These are phyloP conservation scores for Macroventuria anomochaeta DNA, from an alignment of 2,329 filamentous ascomycete genomes.

Conservation along the genomic window DNA sequence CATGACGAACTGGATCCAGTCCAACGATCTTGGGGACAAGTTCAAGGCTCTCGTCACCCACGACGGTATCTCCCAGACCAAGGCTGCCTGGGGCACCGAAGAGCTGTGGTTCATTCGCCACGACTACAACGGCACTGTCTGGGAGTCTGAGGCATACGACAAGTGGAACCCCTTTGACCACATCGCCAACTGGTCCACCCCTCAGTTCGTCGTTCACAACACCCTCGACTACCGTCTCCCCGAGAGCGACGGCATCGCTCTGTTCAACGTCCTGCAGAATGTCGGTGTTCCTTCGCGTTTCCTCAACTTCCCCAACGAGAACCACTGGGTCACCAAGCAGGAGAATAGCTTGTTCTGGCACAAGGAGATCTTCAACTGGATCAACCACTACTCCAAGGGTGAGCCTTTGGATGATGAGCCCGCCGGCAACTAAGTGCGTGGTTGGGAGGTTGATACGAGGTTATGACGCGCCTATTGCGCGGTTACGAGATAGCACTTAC, in stretches of 20 bases:
- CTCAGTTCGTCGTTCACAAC: slow-evolving; percentile 88
- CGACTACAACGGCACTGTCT: slow-evolving; percentile 49
- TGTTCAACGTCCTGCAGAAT: slow-evolving; percentile 86
- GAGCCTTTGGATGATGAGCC: slow-evolving; percentile 37
- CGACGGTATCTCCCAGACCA: slow-evolving; percentile 77
- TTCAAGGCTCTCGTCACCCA: slow-evolving; percentile 91
- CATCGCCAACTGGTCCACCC: slow-evolving; percentile 77
- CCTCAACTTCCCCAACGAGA: slow-evolving; percentile 80
- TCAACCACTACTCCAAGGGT: slow-evolving; percentile 47
- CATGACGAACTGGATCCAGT: slow-evolving; percentile 82
- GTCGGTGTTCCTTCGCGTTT: slow-evolving; percentile 77
- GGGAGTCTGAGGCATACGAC: slow-evolving; percentile 54
- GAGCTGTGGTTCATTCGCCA: slow-evolving; percentile 61
- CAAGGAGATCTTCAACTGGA: slow-evolving; percentile 55
- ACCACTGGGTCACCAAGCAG: slow-evolving; percentile 83
- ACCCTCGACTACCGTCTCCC: slow-evolving; percentile 89
- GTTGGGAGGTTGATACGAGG: background rate
- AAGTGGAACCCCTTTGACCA: slow-evolving; percentile 65
- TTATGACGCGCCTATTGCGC: slow-evolving; percentile 1
- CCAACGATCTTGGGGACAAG: slow-evolving; percentile 78
- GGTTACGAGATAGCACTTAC: slow-evolving; percentile 7
- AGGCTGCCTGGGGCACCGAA: slow-evolving; percentile 55
- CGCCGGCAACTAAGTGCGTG: slow-evolving; percentile 35
- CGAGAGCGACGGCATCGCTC: slow-evolving; percentile 80
- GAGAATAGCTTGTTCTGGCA: slow-evolving; percentile 97